Conservation (phyloP, 2,329 filamentous ascomycete species). For the Ceratocystis cacaofunesta region DNA sequence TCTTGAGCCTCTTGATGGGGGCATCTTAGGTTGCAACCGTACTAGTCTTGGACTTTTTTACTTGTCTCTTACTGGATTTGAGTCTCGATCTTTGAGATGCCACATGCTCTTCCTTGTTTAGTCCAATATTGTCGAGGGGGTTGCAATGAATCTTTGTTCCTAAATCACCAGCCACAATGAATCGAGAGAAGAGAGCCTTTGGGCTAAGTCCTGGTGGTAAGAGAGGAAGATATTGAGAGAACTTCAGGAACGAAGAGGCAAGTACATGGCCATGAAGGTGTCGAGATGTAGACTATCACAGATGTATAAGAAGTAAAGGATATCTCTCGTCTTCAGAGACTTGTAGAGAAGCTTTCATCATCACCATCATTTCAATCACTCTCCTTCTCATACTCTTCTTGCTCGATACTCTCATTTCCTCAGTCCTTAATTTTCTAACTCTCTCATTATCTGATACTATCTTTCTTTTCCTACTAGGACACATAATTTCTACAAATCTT, state of each 20-base stretch:
- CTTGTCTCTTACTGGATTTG: neutral
- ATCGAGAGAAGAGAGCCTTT: neutral
- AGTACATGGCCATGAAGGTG: neutral
- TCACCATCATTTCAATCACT: neutral
- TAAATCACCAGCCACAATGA: neutral
- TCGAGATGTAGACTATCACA: neutral
- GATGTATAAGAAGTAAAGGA: neutral
- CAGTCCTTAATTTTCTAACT: too few relatives aligned
- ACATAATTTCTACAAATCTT: too few relatives aligned
- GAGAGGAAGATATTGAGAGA: neutral
- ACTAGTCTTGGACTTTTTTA: neutral
- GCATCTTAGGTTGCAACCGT: neutral
- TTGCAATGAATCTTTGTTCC: neutral
- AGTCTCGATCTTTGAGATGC: neutral
- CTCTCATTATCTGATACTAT: neutral
- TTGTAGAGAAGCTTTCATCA: neutral
- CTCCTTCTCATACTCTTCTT: neutral
- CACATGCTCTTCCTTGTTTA: neutral
- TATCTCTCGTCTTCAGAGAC: neutral
- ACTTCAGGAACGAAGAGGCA: neutral
- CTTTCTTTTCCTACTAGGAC: neutral
- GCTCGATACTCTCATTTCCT: neutral
- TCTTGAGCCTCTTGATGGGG: neutral
- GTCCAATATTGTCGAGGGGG: neutral
- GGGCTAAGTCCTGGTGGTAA: neutral